Evolutionary conservation across 805 yeast species (phyloP), one percentile per base, ranked within the genome.

Genomic region (Candida lessepsii): DNA sequence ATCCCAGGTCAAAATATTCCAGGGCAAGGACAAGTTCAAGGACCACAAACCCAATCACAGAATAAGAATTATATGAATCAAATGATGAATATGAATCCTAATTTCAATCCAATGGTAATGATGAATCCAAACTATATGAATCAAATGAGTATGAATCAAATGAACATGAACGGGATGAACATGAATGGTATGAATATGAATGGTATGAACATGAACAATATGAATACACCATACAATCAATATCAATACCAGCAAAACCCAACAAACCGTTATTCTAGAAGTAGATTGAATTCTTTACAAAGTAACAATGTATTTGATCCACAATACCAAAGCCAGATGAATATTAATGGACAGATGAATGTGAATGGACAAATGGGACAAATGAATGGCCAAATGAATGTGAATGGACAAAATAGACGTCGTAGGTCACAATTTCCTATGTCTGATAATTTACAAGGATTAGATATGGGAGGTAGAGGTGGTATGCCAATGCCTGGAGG

Each of bases 391-490:
- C 18, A 13, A 27, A 29, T 29, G 33, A 17, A 16, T 9, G 17
- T 18, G 33, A 18, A 25, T 24, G 37, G 29, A 3, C 65, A 63
- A 48, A 58, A 56, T 37, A 51, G 40, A 21, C 64, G 61, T 44
- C 62, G 73, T 32, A 57, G 71, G 21, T 65, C 71, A 0, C 63
- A 54, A 6, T 60, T 57, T 46, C 33, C 46, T 14, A 56, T 63
- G 54, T 53, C 54, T 15, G 63, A 61, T n/a, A 44, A 46, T 16
- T 35, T 58, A 18, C 57, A 56, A 9, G 63, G 61, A 2, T 39
- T 67, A 14, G 74, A 68, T 50, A 58, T 65, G 57, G 73, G 73
- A 10, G 73, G 72, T n/a, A 56, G 73, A 48, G 74, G 71, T 15
- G 74, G 74, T 6, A 69, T 69, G 74, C 73, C 73, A 2, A 62